Percentiles rank a stretch among this genome's conserved stretches.
phyloP scores from a whole-genome alignment of 2,329 filamentous ascomycete genomes.

The Apiospora hydei region DNA sequence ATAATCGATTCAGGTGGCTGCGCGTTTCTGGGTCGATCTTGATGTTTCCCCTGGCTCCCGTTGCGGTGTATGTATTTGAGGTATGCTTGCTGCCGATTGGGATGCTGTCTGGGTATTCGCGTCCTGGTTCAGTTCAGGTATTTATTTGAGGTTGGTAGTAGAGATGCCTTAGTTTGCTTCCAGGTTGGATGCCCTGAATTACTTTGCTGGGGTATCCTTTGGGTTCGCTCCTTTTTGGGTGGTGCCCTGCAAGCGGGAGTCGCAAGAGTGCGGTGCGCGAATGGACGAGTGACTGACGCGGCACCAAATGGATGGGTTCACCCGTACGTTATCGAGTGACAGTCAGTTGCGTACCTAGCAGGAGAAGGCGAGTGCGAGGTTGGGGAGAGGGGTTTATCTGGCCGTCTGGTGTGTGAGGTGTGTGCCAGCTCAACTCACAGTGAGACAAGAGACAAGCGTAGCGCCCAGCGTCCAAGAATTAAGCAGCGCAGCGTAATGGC shows the following conservation, averaged over 20 bases:
- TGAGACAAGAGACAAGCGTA: not conserved
- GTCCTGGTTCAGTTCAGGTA: not conserved
- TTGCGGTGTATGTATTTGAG: not conserved
- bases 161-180: not conserved
- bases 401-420: not conserved
- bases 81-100: not conserved
- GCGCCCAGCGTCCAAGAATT: no score
- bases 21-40: not conserved
- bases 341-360: conserved; percentile 16
- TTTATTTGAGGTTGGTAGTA: not conserved
- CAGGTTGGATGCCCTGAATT: not conserved
- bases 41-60: not conserved
- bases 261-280: conserved; percentile 5
- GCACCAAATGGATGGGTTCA: conserved; percentile 18
- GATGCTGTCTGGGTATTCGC: not conserved
- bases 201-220: not conserved
- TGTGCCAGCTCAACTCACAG: not conserved
- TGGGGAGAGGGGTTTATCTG: conserved; percentile 18
- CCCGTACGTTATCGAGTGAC: conserved; percentile 20
- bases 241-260: conserved; percentile 14
- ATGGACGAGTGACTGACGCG: conserved; percentile 15
- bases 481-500: not conserved
- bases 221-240: conserved; percentile 1
- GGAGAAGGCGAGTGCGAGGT: not conserved
- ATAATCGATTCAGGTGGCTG: conserved; percentile 7